Evolutionary conservation across 176 grass and related monocot genomes (phyloP).

Genomic region (Zea mays): Zm-B73-REFERENCE-NAM-5.0 NC_050103.1:154122501-154123000

Average conservation of each 20-base stretch:
- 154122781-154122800: background rate
- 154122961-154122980: background rate
- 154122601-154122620: background rate
- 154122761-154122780: background rate
- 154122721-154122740: too few relatives aligned
- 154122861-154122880: background rate
- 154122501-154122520: background rate
- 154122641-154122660: background rate
- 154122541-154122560: background rate
- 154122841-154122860: background rate
- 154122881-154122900: background rate
- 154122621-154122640: background rate
- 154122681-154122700: background rate
- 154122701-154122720: background rate
- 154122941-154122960: background rate
- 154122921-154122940: background rate
- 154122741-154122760: too few relatives aligned
- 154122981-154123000: background rate
- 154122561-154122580: background rate
- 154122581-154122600: too few relatives aligned
- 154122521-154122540: background rate
- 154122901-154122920: background rate
- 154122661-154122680: background rate
- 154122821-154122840: background rate
- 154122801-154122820: background rate